Evolutionary conservation across 345 rosid genomes (phyloP), one percentile per base, ranked within the genome.

Genomic region (Populus deltoides): DNA sequence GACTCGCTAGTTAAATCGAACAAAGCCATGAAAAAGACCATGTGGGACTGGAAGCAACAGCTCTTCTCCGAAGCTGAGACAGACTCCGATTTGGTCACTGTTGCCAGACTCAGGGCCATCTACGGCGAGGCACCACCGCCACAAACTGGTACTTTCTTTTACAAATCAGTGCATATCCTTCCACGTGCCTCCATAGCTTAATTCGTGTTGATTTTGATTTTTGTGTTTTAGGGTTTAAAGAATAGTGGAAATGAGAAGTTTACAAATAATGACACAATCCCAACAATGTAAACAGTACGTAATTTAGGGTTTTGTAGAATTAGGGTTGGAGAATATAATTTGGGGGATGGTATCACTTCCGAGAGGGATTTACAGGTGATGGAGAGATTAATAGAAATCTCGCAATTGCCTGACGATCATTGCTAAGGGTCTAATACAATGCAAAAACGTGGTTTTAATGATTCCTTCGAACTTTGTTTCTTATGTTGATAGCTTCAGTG

Each of bases 21-120:
- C 79, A 92, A 90, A 75, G 85, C 75, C 71, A 75, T 88, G 86
- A 93, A 87, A 82, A 88, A 84, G 76, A 39, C 85, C 43, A 77
- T 92, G 84, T 95, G 97, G 99, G 91, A 91, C 24, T 91, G 94
- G 98, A 95, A 92, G 79, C 98, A 95, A 8, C 92, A 90, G 75
- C 97, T 95, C 78, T 92, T 43, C 80, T 90, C 93, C 9, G 99
- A 93, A 82, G 94, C 97, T 17, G 77, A 88, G 4, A 78, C 90
- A 6, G 76, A 66, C 24, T 73, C 94, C 8, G 80, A 91, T 6
- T 79, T 88, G 70, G 86, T 95, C 41, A 92, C 99, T 77, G 87
- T 92, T 7, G 84, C 92, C 20, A 87, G 82, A 22, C 93, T 95
- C 81, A 85, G 88, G 70, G 79, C 90, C 68, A 91, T 95, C 85